A percentile compares a stretch with the other conserved stretches of the same genome.
phyloP scores from a whole-genome alignment of 495 filamentous ascomycete genomes.

The Delitschia confertaspora region DNA sequence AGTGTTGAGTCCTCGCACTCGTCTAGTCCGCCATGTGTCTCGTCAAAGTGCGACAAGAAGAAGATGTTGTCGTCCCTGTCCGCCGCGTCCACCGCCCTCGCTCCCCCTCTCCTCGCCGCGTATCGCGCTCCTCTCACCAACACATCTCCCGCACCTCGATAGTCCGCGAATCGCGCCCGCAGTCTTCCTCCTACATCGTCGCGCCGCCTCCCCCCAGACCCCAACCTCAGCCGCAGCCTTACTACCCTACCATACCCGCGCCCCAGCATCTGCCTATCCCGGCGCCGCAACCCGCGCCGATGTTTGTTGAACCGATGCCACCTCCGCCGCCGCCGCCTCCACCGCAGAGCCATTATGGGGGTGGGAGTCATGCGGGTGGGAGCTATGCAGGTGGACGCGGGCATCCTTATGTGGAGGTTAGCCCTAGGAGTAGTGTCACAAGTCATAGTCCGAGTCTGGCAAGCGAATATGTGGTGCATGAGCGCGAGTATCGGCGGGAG shows the following conservation, averaged over 20 bases:
- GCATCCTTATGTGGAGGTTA: slow-evolving; percentile 36
- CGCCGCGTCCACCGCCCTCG: slow-evolving; percentile 10
- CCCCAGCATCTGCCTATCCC: slow-evolving; percentile 18
- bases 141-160: slow-evolving; percentile 21
- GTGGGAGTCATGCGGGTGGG: slow-evolving; percentile 23
- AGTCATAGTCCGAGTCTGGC: slow-evolving; percentile 12
- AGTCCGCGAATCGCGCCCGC: slow-evolving; percentile 28
- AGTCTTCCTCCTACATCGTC: slow-evolving; percentile 15
- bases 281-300: slow-evolving; percentile 28
- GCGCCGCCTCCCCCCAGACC: slow-evolving; percentile 10
- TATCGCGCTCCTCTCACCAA: slow-evolving; percentile 1
- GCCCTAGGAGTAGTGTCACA: slow-evolving; percentile 22
- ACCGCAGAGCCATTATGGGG: slow-evolving; percentile 3
- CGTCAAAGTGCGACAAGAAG: slow-evolving; percentile 33
- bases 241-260: slow-evolving; percentile 23
- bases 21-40: slow-evolving; percentile 31
- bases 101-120: slow-evolving; percentile 12
- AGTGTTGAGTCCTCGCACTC: no score
- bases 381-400: no score
- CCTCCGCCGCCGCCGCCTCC: slow-evolving; percentile 22
- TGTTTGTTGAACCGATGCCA: slow-evolving; percentile 27
- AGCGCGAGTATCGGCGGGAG: slow-evolving; percentile 29
- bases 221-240: no score
- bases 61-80: slow-evolving; percentile 28
- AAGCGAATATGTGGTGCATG: slow-evolving; percentile 28